phyloP scores from a whole-genome alignment of 2,329 filamentous ascomycete species.

The Neonectria coccinea region DNA sequence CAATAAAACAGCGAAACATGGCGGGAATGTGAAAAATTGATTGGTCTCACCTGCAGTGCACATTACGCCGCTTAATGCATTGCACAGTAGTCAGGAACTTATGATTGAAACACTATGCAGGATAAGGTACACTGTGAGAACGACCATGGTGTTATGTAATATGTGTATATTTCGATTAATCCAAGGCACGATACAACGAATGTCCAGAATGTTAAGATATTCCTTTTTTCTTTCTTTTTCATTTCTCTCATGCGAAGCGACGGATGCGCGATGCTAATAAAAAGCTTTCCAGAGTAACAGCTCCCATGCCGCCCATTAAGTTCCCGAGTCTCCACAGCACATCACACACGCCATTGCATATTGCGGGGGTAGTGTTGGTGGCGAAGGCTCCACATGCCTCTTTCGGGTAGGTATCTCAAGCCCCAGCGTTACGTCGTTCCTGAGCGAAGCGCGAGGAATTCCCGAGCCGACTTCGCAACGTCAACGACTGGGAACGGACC shows the following conservation, averaged over 20 bases:
- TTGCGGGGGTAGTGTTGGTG: neutral
- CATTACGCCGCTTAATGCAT: neutral
- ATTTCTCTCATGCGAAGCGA: constrained; percentile 12
- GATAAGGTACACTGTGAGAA: neutral
- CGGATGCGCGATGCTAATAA: constrained; percentile 23
- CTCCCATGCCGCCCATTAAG: constrained; percentile 12
- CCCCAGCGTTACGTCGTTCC: neutral
- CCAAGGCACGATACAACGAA: neutral
- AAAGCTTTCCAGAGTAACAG: constrained; percentile 4
- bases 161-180: neutral
- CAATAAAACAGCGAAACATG: neutral
- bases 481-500: neutral
- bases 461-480: neutral
- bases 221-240: neutral
- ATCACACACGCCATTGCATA: neutral
- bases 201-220: neutral
- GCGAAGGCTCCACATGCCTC: constrained; percentile 7
- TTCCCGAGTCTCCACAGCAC: constrained; percentile 14
- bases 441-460: neutral
- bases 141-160: no score
- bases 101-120: neutral
- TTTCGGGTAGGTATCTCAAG: neutral
- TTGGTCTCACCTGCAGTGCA: neutral
- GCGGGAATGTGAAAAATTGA: neutral
- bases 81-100: neutral